These are phyloP conservation scores for Gnaphalium uliginosum DNA, from an alignment of 129 eudicot genomes.

Conservation along the genomic window DNA sequence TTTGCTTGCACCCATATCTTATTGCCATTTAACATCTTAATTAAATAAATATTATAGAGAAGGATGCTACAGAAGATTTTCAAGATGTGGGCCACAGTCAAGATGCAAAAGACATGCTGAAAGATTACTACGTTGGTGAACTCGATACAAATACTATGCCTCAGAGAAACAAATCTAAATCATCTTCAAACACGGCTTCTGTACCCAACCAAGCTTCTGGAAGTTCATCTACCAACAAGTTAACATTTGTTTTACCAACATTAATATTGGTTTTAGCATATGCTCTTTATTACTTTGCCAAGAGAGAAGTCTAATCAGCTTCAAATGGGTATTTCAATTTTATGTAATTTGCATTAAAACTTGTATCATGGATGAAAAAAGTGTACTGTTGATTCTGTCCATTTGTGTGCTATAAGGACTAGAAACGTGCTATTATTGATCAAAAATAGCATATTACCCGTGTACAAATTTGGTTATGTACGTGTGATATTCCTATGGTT, in stretches of 20 bases:
- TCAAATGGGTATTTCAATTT: not conserved
- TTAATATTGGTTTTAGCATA: slow-evolving; percentile 59
- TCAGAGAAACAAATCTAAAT: slow-evolving; percentile 12
- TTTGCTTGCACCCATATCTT: not conserved
- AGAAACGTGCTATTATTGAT: not conserved
- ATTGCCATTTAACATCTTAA: not conserved
- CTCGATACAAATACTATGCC: slow-evolving; percentile 50
- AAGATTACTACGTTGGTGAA: slow-evolving; percentile 62
- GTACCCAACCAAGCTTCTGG: slow-evolving; percentile 31
- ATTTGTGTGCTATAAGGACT: not conserved
- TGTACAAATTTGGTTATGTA: not conserved
- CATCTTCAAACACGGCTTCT: slow-evolving; percentile 28
- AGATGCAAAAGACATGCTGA: slow-evolving; percentile 51
- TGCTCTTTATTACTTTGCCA: slow-evolving; percentile 42
- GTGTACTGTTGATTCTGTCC: not conserved
- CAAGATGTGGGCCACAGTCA: slow-evolving; percentile 79
- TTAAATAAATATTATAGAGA: slow-evolving; percentile 39
- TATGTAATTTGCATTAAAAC: not conserved
- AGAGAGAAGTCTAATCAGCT: slow-evolving; percentile 29
- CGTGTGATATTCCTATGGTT: not conserved
- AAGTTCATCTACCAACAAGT: slow-evolving; percentile 37
- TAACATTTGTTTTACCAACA: slow-evolving; percentile 53
- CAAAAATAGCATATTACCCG: not conserved
- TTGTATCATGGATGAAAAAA: not conserved
- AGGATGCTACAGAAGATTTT: slow-evolving; percentile 90